Evolutionary conservation across 2,329 filamentous ascomycete species (phyloP).

Genomic region (Pestalotiopsis sp.): DNA sequence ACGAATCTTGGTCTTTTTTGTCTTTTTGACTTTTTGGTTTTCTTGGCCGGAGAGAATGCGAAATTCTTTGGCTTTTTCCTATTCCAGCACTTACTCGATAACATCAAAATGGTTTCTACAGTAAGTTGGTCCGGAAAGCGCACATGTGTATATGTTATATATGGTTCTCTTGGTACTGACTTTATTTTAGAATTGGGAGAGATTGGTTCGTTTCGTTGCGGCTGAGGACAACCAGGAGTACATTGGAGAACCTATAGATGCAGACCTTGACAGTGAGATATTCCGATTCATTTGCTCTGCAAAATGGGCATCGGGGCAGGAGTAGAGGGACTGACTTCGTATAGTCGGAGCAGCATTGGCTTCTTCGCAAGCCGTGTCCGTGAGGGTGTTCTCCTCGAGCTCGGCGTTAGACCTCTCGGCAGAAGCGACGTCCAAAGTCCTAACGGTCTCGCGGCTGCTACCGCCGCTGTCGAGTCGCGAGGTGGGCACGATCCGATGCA

Average conservation of each 20-base stretch:
- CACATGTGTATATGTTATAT: no score
- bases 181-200: conserved; percentile 10
- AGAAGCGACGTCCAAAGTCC: neutral
- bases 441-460: conserved; percentile 10
- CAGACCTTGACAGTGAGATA: conserved; percentile 9
- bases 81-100: no score
- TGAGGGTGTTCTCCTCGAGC: conserved; percentile 2
- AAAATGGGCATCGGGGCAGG: no score
- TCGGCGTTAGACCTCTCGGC: conserved; percentile 13
- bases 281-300: neutral
- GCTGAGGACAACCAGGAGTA: conserved; percentile 11
- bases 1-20: no score
- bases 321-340: no score
- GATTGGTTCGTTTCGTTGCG: conserved; percentile 16
- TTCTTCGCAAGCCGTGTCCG: conserved; percentile 6
- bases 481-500: conserved; percentile 16
- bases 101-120: no score
- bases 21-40: no score
- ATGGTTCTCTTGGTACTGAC: neutral
- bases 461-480: conserved; percentile 10
- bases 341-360: conserved; percentile 15
- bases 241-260: conserved; percentile 15
- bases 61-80: no score
- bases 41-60: no score
- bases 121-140: no score